Percentiles rank a stretch among this genome's conserved stretches.
phyloP scores from a whole-genome alignment of 1,284 basidiomycete genomes.

The Thecaphora frezii region DNA sequence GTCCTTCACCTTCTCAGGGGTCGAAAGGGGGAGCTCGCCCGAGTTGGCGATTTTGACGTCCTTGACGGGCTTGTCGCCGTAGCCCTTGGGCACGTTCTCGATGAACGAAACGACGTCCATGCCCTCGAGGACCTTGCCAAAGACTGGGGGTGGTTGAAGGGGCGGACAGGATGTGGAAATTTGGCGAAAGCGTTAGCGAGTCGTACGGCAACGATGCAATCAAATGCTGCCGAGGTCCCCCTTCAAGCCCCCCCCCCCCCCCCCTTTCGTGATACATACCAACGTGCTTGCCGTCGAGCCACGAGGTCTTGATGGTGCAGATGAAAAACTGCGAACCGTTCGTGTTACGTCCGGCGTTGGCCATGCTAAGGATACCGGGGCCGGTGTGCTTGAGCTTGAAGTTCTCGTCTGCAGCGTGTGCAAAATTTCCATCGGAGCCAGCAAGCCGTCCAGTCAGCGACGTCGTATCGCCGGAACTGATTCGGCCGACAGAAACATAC shows the following conservation, averaged over 20 bases:
- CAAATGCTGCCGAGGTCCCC: no score
- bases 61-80: slow-evolving; percentile 43
- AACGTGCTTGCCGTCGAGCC: slow-evolving; percentile 51
- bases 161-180: no score
- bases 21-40: slow-evolving; percentile 33
- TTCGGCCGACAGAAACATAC: no score
- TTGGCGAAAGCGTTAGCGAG: no score
- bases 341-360: slow-evolving; percentile 61
- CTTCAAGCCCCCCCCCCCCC: no score
- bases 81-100: slow-evolving; percentile 47
- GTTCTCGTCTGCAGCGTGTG: slow-evolving; percentile 34
- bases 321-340: slow-evolving; percentile 59
- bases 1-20: slow-evolving; percentile 42
- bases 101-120: slow-evolving; percentile 53
- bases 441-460: background rate
- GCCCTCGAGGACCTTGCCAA: slow-evolving; percentile 51
- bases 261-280: no score
- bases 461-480: background rate
- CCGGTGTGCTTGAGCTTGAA: slow-evolving; percentile 52
- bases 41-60: slow-evolving; percentile 47
- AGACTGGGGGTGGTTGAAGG: slow-evolving; percentile 25
- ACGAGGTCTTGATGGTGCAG: slow-evolving; percentile 52
- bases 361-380: slow-evolving; percentile 47
- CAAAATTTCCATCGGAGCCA: background rate
- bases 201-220: no score